These are phyloP conservation scores for Verbascum thapsus DNA, from an alignment of 257 asterid species.

Conservation along the genomic window DNA sequence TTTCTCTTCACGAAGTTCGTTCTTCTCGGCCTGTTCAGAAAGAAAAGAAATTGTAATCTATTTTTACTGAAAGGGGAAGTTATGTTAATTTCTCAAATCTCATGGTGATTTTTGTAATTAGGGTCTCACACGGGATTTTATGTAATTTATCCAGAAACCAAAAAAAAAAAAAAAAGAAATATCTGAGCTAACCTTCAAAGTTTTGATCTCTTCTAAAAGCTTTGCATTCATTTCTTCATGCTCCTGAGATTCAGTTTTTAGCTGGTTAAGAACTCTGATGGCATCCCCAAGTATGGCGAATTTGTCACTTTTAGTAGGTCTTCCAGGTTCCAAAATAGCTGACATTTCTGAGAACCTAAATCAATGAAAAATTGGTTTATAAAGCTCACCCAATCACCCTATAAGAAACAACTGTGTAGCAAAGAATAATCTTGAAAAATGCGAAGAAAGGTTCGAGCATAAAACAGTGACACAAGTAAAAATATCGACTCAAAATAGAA, in stretches of 20 bases:
- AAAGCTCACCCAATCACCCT: too few species aligned
- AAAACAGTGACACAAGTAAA: not conserved
- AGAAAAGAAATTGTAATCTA: too few species aligned
- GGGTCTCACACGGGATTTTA: too few species aligned
- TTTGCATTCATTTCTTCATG: constrained; percentile 65
- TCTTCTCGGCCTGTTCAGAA: constrained; percentile 66
- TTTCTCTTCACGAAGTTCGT: constrained; percentile 89
- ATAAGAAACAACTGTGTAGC: too few species aligned
- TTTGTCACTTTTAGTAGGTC: constrained; percentile 80
- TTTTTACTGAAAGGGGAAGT: too few species aligned
- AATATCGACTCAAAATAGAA: too few species aligned
- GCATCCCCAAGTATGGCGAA: constrained; percentile 81
- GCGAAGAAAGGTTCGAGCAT: too few species aligned
- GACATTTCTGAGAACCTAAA: constrained; percentile 78
- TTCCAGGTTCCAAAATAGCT: constrained; percentile 81
- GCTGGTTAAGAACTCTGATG: constrained; percentile 63
- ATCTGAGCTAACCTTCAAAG: constrained; percentile 63
- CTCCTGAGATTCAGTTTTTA: constrained; percentile 69
- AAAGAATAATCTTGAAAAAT: too few species aligned
- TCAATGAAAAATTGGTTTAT: constrained; percentile 22
- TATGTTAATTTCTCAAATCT: too few species aligned
- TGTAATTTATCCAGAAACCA: too few species aligned
- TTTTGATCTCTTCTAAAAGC: constrained; percentile 76
- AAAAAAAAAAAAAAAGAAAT: too few species aligned
- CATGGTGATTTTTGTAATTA: too few species aligned